Evolutionary conservation across 345 rosid species (phyloP).

Genomic region (Erysimum cheiranthoides): DNA sequence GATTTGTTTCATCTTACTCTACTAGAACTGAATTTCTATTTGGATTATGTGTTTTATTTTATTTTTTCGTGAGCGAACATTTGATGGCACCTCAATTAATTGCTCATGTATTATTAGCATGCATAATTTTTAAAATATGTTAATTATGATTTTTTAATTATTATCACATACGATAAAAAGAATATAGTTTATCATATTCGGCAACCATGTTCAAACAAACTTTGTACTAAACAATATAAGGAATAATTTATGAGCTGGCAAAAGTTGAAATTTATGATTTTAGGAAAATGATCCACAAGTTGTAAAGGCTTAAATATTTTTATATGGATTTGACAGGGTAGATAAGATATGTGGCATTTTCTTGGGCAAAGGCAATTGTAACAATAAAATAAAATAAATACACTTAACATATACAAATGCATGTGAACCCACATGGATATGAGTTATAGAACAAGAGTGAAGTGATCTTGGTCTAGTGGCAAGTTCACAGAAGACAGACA

Average conservation of each 20-base stretch:
- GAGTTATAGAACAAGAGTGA: too few species aligned
- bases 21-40: not conserved
- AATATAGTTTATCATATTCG: constrained; percentile 13
- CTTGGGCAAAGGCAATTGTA: constrained; percentile 32
- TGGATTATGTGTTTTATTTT: not conserved
- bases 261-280: constrained; percentile 11
- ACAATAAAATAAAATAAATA: constrained; percentile 22
- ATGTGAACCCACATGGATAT: constrained; percentile 46
- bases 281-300: constrained; percentile 35
- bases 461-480: too few species aligned
- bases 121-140: not conserved
- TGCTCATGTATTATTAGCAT: constrained; percentile 22
- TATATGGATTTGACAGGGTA: constrained; percentile 43
- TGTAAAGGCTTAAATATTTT: constrained; percentile 29
- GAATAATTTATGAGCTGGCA: constrained; percentile 41
- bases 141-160: not conserved
- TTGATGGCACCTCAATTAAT: constrained; percentile 12
- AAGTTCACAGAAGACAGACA: too few species aligned
- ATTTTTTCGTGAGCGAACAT: not conserved
- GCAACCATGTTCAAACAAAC: constrained; percentile 41
- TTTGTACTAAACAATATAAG: constrained; percentile 7
- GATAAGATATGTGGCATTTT: constrained; percentile 36
- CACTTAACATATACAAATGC: constrained; percentile 27
- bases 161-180: constrained; percentile 5
- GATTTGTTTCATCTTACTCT: not conserved